Evolutionary conservation across 31 red algal species (phyloP), one percentile per base, ranked within the genome.

Genomic region (Odonthalia washingtoniensis): DNA sequence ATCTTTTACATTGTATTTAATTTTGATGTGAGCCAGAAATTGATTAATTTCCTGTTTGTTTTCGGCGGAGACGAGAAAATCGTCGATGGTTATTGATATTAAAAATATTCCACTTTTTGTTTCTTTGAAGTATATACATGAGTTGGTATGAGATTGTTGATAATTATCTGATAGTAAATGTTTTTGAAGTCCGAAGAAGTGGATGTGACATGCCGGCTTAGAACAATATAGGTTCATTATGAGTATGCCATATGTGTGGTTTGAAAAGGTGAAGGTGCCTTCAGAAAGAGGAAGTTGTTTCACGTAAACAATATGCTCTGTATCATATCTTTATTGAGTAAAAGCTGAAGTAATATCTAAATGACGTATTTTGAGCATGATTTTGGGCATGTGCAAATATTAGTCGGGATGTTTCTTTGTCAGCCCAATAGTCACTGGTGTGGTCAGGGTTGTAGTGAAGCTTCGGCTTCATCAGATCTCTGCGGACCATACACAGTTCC

Each of bases 331-430:
- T 84, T 84, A 40, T 14, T 84, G 65, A 5, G 40, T 18, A 37
- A 72, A 84, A 2, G 65, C 80, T 35, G 80, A 69, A 39, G 6
- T 70, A 3, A 84, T 72, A 4, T 84, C 65, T 24, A 84, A 70
- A 72, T 84, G 80, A 39, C 43, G 31, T 3, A 84, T 26, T 31
- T 12, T 4, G 1, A 43, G 40, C 70, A 4, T 84, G 31, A 43
- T 67, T 26, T 32, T 34, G 63, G 24, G 80, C 2, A 3, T 67
- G 36, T 5, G 65, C 65, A 0, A 84, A 46, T 14, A 67, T 5
- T 2, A 72, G 35, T 3, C 60, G 65, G n/a, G n/a, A n/a, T n/a
- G n/a, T n/a, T 24, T n/a, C 40, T 40, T 70, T 84, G 16, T 84
- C 3, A 18, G 80, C 49, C 4, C 43, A 35, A 64, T 87, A 49